Evolutionary conservation across 176 grass and related monocot genomes (phyloP), one percentile per base, ranked within the genome.

Genomic region (Cymbopogon citratus): DNA sequence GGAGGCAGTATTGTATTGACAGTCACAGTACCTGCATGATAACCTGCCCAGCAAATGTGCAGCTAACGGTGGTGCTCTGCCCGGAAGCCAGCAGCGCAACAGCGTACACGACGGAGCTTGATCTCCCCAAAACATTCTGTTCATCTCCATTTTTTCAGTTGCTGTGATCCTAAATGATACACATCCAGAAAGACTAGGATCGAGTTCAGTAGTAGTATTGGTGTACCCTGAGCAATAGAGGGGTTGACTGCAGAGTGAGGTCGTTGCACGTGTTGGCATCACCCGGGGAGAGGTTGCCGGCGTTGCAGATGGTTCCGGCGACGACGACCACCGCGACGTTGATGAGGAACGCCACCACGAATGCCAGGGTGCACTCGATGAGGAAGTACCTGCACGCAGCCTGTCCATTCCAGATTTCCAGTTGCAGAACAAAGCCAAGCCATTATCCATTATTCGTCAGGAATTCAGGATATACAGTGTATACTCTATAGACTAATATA

Each of bases 61-160:
- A 93, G 24, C 91, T 97, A 51, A 94, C 92, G 12, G 90, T 87
- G 65, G 91, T 94, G 90, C 94, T 94, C 78, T 97, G 94, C 41
- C 94, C 90, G 38, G 94, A 94, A 80, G 90, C 94, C 66, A 97
- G 86, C 83, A 97, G 81, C 7, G 90, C 92, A 8, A 94, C 81
- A 23, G 75, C 94, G 74, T 91, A 97, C 16, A 97, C 80, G 33
- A 84, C 86, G 0, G 91, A 94, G 83, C 85, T 94, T 28, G 91
- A 88, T 62, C 80, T 88, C 35, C 88, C 91, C 83, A 94, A 36
- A 35, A 94, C 88, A 65, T 94, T 86, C 88, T 94, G 73, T 64
- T 0, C 49, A 34, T 34, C 33, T 34, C 33, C 33, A 34, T n/a
- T n/a, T n/a, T 34, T 34, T 34, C 33, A 34, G 33, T 34, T 34